These are phyloP conservation scores for Pleurozium schreberi DNA, from an alignment of 225 moss, liverwort and hornwort species.

Conservation along the genomic window DNA sequence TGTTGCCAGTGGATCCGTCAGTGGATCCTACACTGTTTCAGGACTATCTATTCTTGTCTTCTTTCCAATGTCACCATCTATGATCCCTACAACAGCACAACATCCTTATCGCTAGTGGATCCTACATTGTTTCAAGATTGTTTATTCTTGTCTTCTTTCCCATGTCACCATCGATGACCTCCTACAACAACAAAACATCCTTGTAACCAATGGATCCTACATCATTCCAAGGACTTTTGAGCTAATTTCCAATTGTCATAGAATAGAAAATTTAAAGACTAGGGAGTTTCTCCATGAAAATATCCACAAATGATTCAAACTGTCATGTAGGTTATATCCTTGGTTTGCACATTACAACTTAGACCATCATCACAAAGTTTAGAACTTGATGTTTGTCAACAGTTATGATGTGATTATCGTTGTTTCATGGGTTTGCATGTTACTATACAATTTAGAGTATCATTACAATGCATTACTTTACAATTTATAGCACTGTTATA, in stretches of 20 bases:
- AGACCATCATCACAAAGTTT: no score
- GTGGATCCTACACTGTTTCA: not conserved
- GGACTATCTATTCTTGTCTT: not conserved
- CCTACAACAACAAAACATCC: not conserved
- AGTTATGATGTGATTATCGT: no score
- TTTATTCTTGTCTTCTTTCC: not conserved
- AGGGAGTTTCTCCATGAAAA: rapidly evolving
- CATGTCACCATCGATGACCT: not conserved
- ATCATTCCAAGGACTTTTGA: rapidly evolving
- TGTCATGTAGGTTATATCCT: rapidly evolving
- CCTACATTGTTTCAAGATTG: no score
- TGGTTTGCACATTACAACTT: not conserved
- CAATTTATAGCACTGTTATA: no score
- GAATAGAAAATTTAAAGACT: not conserved
- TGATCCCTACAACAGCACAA: not conserved
- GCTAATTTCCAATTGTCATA: rapidly evolving
- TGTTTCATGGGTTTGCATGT: no score
- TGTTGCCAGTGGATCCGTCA: rapidly evolving
- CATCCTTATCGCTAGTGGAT: not conserved
- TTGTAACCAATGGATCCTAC: not conserved
- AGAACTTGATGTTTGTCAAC: no score
- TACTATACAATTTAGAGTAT: no score
- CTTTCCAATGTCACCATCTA: not conserved
- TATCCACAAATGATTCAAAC: no score
- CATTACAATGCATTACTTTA: no score